A percentile compares a stretch with the other conserved stretches of the same genome.
phyloP scores from a whole-genome alignment of 768 basidiomycete genomes.

The Auricularia cornea region DNA sequence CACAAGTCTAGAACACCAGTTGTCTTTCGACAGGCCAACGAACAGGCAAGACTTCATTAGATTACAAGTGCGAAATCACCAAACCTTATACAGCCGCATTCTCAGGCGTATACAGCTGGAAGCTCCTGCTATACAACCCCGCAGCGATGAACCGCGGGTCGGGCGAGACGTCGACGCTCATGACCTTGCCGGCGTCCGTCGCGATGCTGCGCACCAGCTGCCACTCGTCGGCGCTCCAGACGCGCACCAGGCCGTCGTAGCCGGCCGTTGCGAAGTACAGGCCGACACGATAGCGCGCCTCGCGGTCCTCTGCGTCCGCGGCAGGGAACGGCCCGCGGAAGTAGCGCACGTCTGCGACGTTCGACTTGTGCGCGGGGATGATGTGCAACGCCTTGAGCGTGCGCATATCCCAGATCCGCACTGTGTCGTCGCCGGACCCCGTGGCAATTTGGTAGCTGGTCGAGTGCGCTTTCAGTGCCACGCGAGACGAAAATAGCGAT shows the following conservation, averaged over 20 bases:
- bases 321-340: constrained; percentile 47
- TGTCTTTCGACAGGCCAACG: no score
- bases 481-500: no score
- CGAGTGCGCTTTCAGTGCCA: no score
- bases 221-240: constrained; percentile 99
- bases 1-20: no score
- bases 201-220: constrained; percentile 79
- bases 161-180: constrained; percentile 87
- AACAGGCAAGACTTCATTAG: no score
- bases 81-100: constrained; percentile 27
- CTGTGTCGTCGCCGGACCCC: constrained; percentile 93
- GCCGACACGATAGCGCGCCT: constrained; percentile 69
- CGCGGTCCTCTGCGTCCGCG: constrained; percentile 55
- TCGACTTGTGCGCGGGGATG: constrained; percentile 92
- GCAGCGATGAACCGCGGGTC: constrained; percentile 81
- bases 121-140: constrained; percentile 89
- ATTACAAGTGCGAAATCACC: no score
- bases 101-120: constrained; percentile 86
- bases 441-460: constrained; percentile 95
- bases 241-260: constrained; percentile 89
- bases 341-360: constrained; percentile 92
- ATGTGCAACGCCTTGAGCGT: constrained; percentile 88
- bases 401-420: constrained; percentile 98
- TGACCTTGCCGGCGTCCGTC: constrained; percentile 96
- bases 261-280: constrained; percentile 89